Conservation (phyloP, 2,329 filamentous ascomycete species). For the Claviceps spartinae region DNA sequence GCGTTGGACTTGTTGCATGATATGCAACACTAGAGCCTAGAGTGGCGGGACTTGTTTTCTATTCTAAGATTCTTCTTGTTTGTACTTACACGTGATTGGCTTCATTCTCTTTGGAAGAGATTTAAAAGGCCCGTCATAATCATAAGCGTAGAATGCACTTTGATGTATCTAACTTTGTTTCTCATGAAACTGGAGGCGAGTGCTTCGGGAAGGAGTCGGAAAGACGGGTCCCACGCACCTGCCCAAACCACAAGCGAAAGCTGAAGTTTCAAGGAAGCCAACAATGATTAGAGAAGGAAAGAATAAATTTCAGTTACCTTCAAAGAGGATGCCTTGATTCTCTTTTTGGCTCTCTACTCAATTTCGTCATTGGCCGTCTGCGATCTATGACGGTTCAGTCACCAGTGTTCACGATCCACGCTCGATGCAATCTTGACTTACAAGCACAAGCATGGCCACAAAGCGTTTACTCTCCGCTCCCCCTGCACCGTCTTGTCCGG, state of each 20-base stretch:
- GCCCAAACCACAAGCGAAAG: neutral
- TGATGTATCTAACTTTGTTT: neutral
- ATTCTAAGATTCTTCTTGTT: neutral
- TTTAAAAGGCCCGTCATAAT: neutral
- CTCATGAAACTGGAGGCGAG: neutral
- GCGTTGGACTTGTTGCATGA: neutral
- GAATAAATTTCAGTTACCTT: neutral
- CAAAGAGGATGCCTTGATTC: neutral
- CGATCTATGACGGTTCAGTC: neutral
- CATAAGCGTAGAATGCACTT: neutral
- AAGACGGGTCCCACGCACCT: neutral
- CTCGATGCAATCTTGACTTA: neutral
- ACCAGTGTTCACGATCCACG: neutral
- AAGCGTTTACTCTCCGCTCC: slow-evolving; percentile 5
- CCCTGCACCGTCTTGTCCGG: neutral
- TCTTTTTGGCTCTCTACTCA: too few species aligned
- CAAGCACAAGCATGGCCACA: slow-evolving; percentile 1
- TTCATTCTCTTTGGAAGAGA: neutral
- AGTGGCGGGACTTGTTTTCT: neutral
- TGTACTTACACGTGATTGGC: neutral
- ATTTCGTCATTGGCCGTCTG: neutral
- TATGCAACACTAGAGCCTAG: neutral
- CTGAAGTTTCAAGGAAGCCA: neutral
- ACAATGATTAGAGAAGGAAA: neutral
- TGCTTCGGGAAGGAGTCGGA: neutral